Evolutionary conservation across 768 basidiomycete species (phyloP), one percentile per base, ranked within the genome.

Genomic region (Coprinellus micaceus): DNA sequence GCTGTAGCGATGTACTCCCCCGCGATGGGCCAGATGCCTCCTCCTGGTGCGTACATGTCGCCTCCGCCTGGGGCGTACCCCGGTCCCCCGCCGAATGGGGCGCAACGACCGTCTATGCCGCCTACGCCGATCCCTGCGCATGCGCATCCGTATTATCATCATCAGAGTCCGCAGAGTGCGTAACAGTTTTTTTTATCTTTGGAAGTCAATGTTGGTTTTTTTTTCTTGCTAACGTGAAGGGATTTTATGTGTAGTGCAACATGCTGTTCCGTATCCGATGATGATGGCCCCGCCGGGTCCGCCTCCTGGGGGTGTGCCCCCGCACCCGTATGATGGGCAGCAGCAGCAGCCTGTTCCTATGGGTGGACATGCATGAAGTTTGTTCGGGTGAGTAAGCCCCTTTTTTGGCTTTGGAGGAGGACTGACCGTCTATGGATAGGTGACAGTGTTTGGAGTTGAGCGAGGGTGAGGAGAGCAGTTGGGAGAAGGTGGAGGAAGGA

Each of bases 231-330:
- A 61, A 59, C 56, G 54, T 60, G 25, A 17, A 46, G 48, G 54
- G 28, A 37, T 13, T 24, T 26, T 22, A 3, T 24, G 46, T 61
- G 60, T 72, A 94, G 91, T 93, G 68, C 85, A 86, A 71, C 91
- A 92, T 63, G 89, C 91, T 30, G 83, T 89, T 61, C 87, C 89
- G 46, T 94, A 93, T 69, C 86, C 82, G n/a, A 89, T 91, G 88
- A 93, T 93, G 89, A 91, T 91, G 87, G 88, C 85, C 53, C 88
- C 87, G 54, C 86, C 86, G 6, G n/a, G n/a, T 37, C 36, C 36
- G 9, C 84, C 86, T 49, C 67, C 66, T 10, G 64, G 63, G 51
- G 81, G 77, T 56, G 80, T 75, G 43, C 82, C 81, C 39, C 86
- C 85, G 59, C 90, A 91, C 66, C 81, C 80, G 30, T 92, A 91